These are phyloP conservation scores for Erysimum cheiri DNA, from an alignment of 441 rosid species.

Conservation along the genomic window DNA sequence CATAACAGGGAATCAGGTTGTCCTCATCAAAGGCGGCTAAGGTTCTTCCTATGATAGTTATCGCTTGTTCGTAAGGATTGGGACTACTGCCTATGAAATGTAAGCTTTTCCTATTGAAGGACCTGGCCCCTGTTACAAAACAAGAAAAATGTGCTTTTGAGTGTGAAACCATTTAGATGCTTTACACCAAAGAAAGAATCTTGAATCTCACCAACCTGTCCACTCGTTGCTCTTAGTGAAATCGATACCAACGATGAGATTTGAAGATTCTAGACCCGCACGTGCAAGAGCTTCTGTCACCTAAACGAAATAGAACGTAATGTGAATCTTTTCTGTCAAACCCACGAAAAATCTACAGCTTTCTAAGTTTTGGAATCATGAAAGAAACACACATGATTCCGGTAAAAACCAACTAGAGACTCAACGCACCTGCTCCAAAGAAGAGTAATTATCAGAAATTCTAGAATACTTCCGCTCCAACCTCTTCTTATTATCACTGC, in stretches of 20 bases:
- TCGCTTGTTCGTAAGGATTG: constrained; percentile 81
- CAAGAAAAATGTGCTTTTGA: not conserved
- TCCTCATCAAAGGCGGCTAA: constrained; percentile 79
- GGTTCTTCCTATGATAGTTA: constrained; percentile 75
- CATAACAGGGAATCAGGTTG: constrained; percentile 76
- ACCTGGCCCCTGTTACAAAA: constrained; percentile 55
- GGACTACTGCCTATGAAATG: constrained; percentile 60
- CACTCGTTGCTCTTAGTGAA: constrained; percentile 86
- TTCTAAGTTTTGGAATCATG: constrained; percentile 2
- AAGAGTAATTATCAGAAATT: constrained; percentile 81
- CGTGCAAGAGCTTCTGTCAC: constrained; percentile 70
- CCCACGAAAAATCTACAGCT: not conserved
- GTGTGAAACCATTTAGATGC: constrained; percentile 21
- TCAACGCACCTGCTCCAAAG: constrained; percentile 77
- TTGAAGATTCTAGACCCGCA: constrained; percentile 81
- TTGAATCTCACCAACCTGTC: constrained; percentile 59
- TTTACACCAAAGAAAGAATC: constrained; percentile 32
- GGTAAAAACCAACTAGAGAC: not conserved
- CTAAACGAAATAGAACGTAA: constrained; percentile 46
- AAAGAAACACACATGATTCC: constrained; percentile 13
- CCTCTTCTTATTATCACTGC: constrained; percentile 48
- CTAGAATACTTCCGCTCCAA: constrained; percentile 77
- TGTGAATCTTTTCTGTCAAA: constrained; percentile 3
- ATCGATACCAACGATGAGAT: constrained; percentile 81
- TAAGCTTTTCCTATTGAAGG: constrained; percentile 69